Evolutionary conservation across 768 basidiomycete species (phyloP).

Genomic region (Calocera viscosa): DNA sequence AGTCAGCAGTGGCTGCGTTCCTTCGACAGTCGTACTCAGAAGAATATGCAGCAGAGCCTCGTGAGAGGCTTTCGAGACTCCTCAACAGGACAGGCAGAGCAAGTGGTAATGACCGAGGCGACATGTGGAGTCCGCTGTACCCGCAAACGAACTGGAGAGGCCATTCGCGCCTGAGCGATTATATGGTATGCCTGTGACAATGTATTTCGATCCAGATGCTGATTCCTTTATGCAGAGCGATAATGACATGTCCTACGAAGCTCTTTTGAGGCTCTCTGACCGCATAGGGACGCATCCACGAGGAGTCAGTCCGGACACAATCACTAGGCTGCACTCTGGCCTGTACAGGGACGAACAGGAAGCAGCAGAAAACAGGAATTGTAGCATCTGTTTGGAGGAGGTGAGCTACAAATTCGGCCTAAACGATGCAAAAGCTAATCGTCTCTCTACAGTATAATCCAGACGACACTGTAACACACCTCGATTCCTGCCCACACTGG

Average conservation of each 20-base stretch:
- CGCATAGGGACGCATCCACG: not conserved
- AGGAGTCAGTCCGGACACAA: not conserved
- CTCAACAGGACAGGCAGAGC: not conserved
- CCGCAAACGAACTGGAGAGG: not conserved
- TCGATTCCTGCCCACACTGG: not conserved
- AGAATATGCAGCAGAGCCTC: not conserved
- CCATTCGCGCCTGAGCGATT: not conserved
- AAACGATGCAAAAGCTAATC: not conserved
- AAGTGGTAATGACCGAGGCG: not conserved
- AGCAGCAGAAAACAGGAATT: not conserved
- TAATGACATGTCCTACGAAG: not conserved
- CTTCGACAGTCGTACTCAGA: not conserved
- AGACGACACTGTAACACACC: not conserved
- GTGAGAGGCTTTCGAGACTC: not conserved
- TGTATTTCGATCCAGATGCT: not conserved
- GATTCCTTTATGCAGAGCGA: not conserved
- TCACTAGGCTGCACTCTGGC: not conserved
- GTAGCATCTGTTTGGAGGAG: not conserved
- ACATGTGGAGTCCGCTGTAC: not conserved
- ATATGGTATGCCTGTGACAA: not conserved
- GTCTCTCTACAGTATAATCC: not conserved
- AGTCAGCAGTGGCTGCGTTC: not conserved
- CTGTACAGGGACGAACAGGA: not conserved
- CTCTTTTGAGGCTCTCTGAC: not conserved
- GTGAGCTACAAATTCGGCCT: not conserved